phyloP scores from a whole-genome alignment of 1,284 basidiomycete genomes.

The Phellopilus nigrolimitatus region DNA sequence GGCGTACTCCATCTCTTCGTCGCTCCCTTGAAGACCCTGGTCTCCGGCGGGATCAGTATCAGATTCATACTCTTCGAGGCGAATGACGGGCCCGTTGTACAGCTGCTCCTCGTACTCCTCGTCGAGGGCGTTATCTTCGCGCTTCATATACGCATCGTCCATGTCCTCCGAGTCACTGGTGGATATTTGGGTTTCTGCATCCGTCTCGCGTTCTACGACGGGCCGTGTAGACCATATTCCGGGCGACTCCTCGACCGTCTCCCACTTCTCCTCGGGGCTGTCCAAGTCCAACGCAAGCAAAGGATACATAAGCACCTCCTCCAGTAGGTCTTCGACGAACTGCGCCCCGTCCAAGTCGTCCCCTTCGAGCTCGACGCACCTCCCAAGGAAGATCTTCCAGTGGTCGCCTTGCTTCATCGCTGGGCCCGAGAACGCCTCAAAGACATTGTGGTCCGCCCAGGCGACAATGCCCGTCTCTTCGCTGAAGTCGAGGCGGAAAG shows the following conservation, averaged over 20 bases:
- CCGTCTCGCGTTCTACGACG: background rate
- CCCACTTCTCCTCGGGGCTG: conserved; percentile 21
- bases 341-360: conserved; percentile 32
- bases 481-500: conserved; percentile 29
- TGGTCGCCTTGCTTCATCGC: conserved; percentile 29
- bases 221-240: conserved; percentile 28
- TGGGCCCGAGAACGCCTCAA: conserved; percentile 28
- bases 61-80: background rate
- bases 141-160: background rate
- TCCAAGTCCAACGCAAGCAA: conserved; percentile 1
- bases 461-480: conserved; percentile 30
- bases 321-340: conserved; percentile 32
- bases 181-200: background rate
- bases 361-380: conserved; percentile 29
- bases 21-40: background rate
- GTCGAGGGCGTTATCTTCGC: conserved; percentile 6
- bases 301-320: conserved; percentile 30
- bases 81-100: conserved; percentile 3
- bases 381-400: conserved; percentile 35
- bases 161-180: conserved; percentile 10
- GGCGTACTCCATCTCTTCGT: background rate
- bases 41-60: background rate
- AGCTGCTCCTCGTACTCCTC: background rate
- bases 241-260: conserved; percentile 25
- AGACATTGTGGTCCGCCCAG: conserved; percentile 30